phyloP scores from a whole-genome alignment of 345 rosid genomes.

The Aethionema arabicum region DNA sequence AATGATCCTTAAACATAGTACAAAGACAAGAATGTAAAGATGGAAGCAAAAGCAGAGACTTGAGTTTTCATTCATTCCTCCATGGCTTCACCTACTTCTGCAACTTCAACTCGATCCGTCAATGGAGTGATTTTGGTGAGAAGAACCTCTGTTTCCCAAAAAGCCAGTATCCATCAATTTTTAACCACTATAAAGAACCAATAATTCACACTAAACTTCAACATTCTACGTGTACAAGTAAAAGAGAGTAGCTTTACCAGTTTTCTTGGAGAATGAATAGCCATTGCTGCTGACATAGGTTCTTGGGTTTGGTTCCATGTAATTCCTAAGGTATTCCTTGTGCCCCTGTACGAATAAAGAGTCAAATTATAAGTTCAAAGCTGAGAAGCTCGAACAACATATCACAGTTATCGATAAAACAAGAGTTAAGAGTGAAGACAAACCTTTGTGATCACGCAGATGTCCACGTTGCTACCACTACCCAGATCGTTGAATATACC shows the following conservation, averaged over 20 bases:
- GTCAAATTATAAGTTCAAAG: slow-evolving; percentile 8
- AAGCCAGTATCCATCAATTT: no score
- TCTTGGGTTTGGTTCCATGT: slow-evolving; percentile 75
- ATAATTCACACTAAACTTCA: not conserved
- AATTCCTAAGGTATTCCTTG: slow-evolving; percentile 75
- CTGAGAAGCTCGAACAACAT: no score
- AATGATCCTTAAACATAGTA: slow-evolving; percentile 26
- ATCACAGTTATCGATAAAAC: slow-evolving; percentile 2
- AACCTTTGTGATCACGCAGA: slow-evolving; percentile 86
- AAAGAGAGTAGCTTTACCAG: slow-evolving; percentile 37
- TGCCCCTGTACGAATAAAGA: slow-evolving; percentile 49
- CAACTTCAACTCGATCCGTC: slow-evolving; percentile 51
- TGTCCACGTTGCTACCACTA: slow-evolving; percentile 90
- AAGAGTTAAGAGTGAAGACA: not conserved
- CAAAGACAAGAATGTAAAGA: slow-evolving; percentile 5
- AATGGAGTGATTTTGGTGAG: slow-evolving; percentile 61
- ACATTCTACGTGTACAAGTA: not conserved
- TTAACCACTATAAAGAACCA: no score
- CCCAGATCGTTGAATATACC: slow-evolving; percentile 81
- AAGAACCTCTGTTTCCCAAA: slow-evolving; percentile 53
- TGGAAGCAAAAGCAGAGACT: slow-evolving; percentile 1
- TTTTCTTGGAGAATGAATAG: slow-evolving; percentile 66
- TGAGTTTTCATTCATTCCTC: slow-evolving; percentile 50
- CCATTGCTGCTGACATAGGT: slow-evolving; percentile 58
- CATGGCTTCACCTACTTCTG: slow-evolving; percentile 67